A percentile compares a stretch with the other conserved stretches of the same genome.
Evolutionary conservation across 2,329 filamentous ascomycete species (phyloP).

Genomic region (Trichophyton benhamiae): DNA sequence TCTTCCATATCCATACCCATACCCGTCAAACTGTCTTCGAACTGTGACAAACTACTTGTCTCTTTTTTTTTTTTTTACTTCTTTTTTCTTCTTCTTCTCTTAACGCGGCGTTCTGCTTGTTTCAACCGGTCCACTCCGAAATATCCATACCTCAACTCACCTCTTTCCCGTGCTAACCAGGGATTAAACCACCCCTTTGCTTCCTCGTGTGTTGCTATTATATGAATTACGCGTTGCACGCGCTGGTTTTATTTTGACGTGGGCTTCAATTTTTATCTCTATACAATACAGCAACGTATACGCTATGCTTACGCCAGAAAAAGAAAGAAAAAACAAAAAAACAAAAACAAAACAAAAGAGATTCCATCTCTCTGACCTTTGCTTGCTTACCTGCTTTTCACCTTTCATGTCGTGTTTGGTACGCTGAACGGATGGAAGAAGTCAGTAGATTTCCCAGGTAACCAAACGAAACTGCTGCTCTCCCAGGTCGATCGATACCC

Average conservation of each 20-base stretch:
- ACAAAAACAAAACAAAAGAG: too few relatives aligned
- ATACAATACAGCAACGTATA: background rate
- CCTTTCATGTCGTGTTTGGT: background rate
- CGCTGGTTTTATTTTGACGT: background rate
- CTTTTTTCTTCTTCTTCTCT: too few relatives aligned
- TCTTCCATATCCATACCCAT: background rate
- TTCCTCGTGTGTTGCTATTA: background rate
- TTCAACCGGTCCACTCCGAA: background rate
- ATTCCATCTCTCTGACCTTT: background rate
- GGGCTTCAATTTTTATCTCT: background rate
- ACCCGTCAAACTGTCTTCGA: too few relatives aligned
- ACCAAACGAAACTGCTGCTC: background rate
- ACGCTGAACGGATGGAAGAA: background rate
- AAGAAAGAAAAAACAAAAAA: too few relatives aligned
- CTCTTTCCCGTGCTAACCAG: background rate
- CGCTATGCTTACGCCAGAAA: background rate
- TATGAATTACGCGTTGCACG: constrained; percentile 1
- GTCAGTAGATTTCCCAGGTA: background rate
- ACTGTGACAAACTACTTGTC: too few relatives aligned
- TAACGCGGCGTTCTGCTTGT: background rate
- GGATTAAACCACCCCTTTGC: background rate
- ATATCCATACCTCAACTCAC: background rate
- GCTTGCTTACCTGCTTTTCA: background rate
- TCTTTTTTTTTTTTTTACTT: too few relatives aligned
- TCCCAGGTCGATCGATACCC: background rate